Conservation (phyloP, 805 yeast genomes). For the Maudiozyma barnettii region DNA sequence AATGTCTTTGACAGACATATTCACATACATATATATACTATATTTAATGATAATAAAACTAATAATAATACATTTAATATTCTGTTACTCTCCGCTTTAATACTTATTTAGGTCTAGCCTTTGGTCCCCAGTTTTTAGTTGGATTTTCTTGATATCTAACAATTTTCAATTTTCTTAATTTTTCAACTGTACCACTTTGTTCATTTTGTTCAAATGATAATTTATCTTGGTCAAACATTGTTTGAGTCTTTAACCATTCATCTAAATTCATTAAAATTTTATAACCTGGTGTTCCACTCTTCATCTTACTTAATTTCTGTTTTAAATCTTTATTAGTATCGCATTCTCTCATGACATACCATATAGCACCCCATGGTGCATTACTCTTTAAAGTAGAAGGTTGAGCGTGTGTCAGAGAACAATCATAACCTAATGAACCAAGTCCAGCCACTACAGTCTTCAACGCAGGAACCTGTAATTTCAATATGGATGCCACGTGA, state of each 20-base stretch:
- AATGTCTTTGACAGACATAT: background rate
- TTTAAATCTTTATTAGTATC: slow-evolving; percentile 41
- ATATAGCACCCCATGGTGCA: slow-evolving; percentile 75
- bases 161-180: slow-evolving; percentile 64
- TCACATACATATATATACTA: background rate
- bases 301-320: slow-evolving; percentile 28
- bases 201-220: slow-evolving; percentile 53
- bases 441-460: slow-evolving; percentile 65
- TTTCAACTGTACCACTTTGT: slow-evolving; percentile 46
- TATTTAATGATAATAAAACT: background rate
- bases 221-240: slow-evolving; percentile 10
- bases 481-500: slow-evolving; percentile 61
- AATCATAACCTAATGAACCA: slow-evolving; percentile 73
- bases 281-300: slow-evolving; percentile 48
- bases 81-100: background rate
- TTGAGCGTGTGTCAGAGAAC: slow-evolving; percentile 82
- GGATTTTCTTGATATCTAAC: slow-evolving; percentile 91
- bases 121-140: slow-evolving; percentile 94
- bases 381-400: slow-evolving; percentile 81
- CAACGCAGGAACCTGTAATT: slow-evolving; percentile 76
- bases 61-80: background rate
- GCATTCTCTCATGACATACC: slow-evolving; percentile 55
- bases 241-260: slow-evolving; percentile 13
- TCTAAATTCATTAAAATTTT: slow-evolving; percentile 38
- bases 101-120: slow-evolving; percentile 51